phyloP scores from a whole-genome alignment of 352 stramenopile genomes.

The Phytophthora boehmeriae region DNA sequence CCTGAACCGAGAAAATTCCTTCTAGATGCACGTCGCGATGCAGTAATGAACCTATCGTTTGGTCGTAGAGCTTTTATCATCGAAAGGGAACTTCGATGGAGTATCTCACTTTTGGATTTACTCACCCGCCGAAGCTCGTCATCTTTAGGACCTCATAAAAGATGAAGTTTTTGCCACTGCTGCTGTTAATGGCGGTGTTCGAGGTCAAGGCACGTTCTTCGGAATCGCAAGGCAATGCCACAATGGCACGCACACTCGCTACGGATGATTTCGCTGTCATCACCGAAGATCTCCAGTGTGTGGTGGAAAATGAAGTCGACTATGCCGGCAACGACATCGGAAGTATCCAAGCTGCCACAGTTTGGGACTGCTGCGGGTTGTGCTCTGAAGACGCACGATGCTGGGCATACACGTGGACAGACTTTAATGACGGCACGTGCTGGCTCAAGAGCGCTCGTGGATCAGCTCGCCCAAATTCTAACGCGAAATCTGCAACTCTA shows the following conservation, averaged over 20 bases:
- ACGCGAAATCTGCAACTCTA: conserved; percentile 21
- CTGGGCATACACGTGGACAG: conserved; percentile 54
- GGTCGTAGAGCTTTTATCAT: neutral
- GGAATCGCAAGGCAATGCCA: neutral
- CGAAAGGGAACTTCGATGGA: neutral
- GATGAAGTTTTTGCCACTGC: neutral
- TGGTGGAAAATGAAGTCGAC: conserved; percentile 32
- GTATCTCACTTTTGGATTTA: neutral
- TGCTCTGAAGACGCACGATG: conserved; percentile 24
- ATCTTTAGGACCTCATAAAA: neutral
- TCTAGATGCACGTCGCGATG: neutral
- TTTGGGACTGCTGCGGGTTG: conserved; percentile 29
- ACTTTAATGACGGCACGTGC: conserved; percentile 47
- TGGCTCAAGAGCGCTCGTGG: conserved; percentile 33
- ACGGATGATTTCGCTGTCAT: conserved; percentile 21
- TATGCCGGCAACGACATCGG: conserved; percentile 43
- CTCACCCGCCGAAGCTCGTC: neutral
- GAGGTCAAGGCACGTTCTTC: neutral
- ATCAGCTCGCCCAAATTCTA: conserved; percentile 17
- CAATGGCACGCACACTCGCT: conserved; percentile 8
- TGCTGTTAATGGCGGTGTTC: neutral
- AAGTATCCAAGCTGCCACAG: conserved; percentile 6
- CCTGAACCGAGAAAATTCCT: no score
- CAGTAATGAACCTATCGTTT: neutral
- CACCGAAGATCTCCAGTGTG: conserved; percentile 20